Evolutionary conservation across 441 rosid genomes (phyloP).

Genomic region (Euphorbia schlechtendalii): DNA sequence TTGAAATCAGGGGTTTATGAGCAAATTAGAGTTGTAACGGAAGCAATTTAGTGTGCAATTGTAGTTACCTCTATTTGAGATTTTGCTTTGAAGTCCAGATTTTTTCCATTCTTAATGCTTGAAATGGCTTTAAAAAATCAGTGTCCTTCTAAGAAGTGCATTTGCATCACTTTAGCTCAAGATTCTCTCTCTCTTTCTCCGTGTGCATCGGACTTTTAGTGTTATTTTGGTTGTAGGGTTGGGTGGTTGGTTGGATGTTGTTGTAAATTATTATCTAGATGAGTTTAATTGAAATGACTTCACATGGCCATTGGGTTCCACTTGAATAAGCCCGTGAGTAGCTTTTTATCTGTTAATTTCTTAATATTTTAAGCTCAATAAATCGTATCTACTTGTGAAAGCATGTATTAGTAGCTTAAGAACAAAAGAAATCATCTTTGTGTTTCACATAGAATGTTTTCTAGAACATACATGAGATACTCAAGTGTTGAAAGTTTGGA

Average conservation of each 20-base stretch:
- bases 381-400: not conserved
- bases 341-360: not conserved
- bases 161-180: not conserved
- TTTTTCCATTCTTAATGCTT: too few relatives aligned
- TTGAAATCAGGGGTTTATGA: not conserved
- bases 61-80: not conserved
- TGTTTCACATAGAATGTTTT: too few relatives aligned
- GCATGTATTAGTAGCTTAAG: not conserved
- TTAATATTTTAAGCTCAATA: not conserved
- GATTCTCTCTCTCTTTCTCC: not conserved
- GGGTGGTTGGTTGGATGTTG: not conserved
- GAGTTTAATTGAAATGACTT: not conserved
- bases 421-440: not conserved
- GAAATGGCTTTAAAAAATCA: too few relatives aligned
- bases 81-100: not conserved
- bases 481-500: too few relatives aligned
- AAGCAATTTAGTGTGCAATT: too few relatives aligned
- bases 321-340: not conserved
- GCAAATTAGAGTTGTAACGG: not conserved
- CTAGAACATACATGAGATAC: too few relatives aligned
- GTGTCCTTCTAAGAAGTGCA: too few relatives aligned
- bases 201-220: not conserved
- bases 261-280: conserved; percentile 9
- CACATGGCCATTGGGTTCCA: conserved; percentile 3
- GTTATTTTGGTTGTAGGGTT: not conserved